phyloP scores from a whole-genome alignment of 2,329 filamentous ascomycete genomes.

The Acrocalymma vagum region DNA sequence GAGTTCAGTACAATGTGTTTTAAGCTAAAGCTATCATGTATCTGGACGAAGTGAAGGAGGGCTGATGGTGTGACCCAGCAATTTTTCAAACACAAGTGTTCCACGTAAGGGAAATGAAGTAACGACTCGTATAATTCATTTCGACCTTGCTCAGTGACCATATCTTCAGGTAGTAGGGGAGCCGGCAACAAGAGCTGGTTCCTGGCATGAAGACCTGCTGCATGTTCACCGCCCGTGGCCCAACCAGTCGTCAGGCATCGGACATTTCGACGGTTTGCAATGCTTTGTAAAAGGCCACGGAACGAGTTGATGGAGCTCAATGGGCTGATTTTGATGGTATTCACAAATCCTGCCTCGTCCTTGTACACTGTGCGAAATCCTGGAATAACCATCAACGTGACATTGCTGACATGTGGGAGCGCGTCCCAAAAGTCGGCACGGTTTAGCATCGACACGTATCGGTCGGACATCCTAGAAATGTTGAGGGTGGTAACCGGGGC shows the following conservation, averaged over 20 bases:
- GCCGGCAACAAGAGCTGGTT: constrained; percentile 71
- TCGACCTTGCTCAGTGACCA: constrained; percentile 17
- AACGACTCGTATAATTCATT: constrained; percentile 38
- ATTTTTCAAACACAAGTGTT: constrained; percentile 70
- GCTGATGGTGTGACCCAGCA: constrained; percentile 72
- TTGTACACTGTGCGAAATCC: constrained; percentile 71
- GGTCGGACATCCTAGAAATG: constrained; percentile 70
- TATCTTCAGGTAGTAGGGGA: constrained; percentile 55
- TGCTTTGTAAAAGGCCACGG: constrained; percentile 60
- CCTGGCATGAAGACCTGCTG: constrained; percentile 67
- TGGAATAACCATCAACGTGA: constrained; percentile 69
- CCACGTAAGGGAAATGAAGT: constrained; percentile 64
- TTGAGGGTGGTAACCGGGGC: constrained; percentile 65
- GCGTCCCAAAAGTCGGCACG: constrained; percentile 69
- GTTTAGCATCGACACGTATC: constrained; percentile 65
- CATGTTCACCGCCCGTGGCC: constrained; percentile 73
- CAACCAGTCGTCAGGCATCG: constrained; percentile 71
- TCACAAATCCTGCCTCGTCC: constrained; percentile 60
- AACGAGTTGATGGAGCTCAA: constrained; percentile 61
- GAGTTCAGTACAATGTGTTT: constrained; percentile 68
- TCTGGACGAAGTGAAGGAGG: constrained; percentile 60
- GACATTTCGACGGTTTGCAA: constrained; percentile 60
- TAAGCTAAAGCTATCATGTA: constrained; percentile 58
- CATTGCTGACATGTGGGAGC: constrained; percentile 61
- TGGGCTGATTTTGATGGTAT: constrained; percentile 60